phyloP scores from a whole-genome alignment of 2,329 filamentous ascomycete genomes.

The Balansia obtecta region DNA sequence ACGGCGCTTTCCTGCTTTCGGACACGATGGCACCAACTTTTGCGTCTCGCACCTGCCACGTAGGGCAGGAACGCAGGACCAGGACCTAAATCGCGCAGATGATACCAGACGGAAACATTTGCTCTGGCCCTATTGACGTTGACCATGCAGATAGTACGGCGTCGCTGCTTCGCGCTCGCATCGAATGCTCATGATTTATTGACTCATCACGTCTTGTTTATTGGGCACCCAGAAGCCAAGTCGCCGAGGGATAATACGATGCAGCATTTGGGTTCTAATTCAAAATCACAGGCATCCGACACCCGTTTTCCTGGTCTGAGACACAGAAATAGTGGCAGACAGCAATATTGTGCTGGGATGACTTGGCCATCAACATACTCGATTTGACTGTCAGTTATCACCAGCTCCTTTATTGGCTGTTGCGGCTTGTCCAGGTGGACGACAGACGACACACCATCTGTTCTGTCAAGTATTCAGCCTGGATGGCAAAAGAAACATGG shows the following conservation, averaged over 20 bases:
- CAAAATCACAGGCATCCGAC: no score
- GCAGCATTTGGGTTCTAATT: no score
- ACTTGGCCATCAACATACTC: not conserved
- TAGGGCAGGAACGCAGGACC: not conserved
- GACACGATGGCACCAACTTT: not conserved
- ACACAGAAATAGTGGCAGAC: no score
- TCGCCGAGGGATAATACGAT: no score
- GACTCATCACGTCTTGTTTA: no score
- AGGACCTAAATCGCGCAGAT: not conserved
- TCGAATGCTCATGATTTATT: no score
- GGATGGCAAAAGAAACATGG: not conserved
- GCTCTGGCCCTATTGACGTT: no score
- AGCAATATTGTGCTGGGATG: not conserved
- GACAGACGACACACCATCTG: not conserved
- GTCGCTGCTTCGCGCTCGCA: no score
- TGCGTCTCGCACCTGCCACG: not conserved
- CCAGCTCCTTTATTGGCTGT: not conserved
- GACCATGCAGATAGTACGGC: no score
- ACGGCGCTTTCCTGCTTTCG: not conserved
- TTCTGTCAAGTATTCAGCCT: not conserved
- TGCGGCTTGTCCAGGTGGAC: not conserved
- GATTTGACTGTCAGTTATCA: not conserved
- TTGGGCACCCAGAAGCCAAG: no score
- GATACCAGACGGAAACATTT: no score
- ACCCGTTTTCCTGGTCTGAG: no score